Percentiles rank a stretch among this genome's conserved stretches.
phyloP scores from a whole-genome alignment of 2,329 filamentous ascomycete species.

The Beauveria sp. region DNA sequence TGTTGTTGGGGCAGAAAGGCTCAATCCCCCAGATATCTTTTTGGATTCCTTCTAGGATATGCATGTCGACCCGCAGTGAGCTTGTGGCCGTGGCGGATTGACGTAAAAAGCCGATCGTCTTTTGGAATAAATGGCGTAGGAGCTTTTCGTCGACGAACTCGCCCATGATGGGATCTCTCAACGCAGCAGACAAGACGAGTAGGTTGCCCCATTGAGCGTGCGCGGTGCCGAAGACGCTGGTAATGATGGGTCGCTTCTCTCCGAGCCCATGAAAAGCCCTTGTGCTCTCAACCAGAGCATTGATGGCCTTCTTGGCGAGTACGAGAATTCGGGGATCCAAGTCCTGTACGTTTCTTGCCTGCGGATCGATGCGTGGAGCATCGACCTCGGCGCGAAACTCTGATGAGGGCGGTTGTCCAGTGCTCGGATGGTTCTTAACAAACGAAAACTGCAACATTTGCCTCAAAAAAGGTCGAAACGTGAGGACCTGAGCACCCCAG shows the following conservation, averaged over 20 bases:
- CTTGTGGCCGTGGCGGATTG: slow-evolving; percentile 66
- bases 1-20: neutral
- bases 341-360: slow-evolving; percentile 29
- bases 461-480: slow-evolving; percentile 68
- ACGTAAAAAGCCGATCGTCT: slow-evolving; percentile 70
- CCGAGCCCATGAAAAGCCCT: slow-evolving; percentile 65
- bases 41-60: slow-evolving; percentile 57
- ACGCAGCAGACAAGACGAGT: slow-evolving; percentile 79
- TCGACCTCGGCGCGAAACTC: slow-evolving; percentile 31
- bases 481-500: slow-evolving; percentile 86
- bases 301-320: slow-evolving; percentile 56
- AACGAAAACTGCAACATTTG: slow-evolving; percentile 45
- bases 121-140: slow-evolving; percentile 55
- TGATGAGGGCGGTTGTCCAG: slow-evolving; percentile 24
- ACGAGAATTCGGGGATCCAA: slow-evolving; percentile 41
- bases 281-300: slow-evolving; percentile 77
- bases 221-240: slow-evolving; percentile 92
- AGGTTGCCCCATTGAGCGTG: slow-evolving; percentile 98
- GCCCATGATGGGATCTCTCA: slow-evolving; percentile 55
- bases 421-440: slow-evolving; percentile 27
- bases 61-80: slow-evolving; percentile 64
- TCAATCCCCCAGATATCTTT: slow-evolving; percentile 32
- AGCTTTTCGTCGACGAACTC: slow-evolving; percentile 47
- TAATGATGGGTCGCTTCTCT: slow-evolving; percentile 68
- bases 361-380: slow-evolving; percentile 30